Base-by-base conservation (phyloP, 2,329 filamentous ascomycete genomes). In the Grosmannia serpens region DNA sequence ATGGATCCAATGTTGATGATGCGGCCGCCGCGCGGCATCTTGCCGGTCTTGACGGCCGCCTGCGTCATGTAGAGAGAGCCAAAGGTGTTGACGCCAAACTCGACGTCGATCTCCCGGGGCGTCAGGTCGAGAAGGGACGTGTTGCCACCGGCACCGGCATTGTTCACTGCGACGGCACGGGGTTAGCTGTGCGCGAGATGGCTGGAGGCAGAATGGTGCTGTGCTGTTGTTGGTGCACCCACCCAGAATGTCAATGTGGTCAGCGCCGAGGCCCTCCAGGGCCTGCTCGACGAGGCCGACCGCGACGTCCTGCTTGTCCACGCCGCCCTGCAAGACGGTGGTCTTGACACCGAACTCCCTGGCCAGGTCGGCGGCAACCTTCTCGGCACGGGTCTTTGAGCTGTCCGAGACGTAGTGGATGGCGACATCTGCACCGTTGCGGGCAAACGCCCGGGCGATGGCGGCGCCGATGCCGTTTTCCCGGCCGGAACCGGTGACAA, bases 381-480 rank as follows among this genome's bases (percentile, higher is more conserved):
- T 61, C 0, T 61, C 64, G 1, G 75, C 74, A 3, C 70, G 65
- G 0, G 63, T 24, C 0, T 59, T 64, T 0, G 67, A 66, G 1
- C 64, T 60, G 6, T 73, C 70, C 0, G 73, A 75, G 6, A 75
- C 67, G 57, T 74, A 69, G 65, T 76, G 70, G 58, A 77, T 64
- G 1, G 64, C 65, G 0, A 77, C 74, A 1, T 65, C 65, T 3
- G 74, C 74, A 9, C 74, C 74, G 60, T 74, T 74, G 5, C 70
- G 69, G 20, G 73, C 73, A 0, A 77, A 67, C 0, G 70, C 68
- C 1, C 57, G 56, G n/a, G 71, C 74, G 20, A 74, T 75, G 20
- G 66, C 73, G 4, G 74, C 74, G 6, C 75, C 74, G 11, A 76
- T 75, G 3, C 73, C 73, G 52, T 73, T 75, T 29, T 75, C 72